These are phyloP conservation scores for Harrya chromipes DNA, from an alignment of 768 basidiomycete genomes.

Conservation along the genomic window DNA sequence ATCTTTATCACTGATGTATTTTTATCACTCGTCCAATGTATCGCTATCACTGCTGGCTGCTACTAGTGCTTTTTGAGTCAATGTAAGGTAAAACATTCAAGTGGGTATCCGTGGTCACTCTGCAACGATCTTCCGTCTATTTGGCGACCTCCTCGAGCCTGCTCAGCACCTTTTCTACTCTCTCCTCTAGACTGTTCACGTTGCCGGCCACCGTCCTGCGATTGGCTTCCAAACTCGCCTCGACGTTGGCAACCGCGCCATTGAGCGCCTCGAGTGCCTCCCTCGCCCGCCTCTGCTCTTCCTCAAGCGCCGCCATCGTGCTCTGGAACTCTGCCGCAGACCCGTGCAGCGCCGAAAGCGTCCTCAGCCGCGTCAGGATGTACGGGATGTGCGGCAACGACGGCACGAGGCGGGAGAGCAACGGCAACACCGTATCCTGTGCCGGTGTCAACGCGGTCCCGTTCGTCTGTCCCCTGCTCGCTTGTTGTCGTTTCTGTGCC, in stretches of 20 bases:
- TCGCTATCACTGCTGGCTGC: too few species aligned
- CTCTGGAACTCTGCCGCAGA: conserved; percentile 76
- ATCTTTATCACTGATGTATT: not conserved
- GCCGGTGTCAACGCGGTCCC: conserved; percentile 28
- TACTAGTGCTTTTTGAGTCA: too few species aligned
- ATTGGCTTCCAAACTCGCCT: conserved; percentile 75
- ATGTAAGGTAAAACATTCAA: too few species aligned
- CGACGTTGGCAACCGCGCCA: conserved; percentile 66
- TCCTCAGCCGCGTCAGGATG: conserved; percentile 83
- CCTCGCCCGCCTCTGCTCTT: conserved; percentile 63
- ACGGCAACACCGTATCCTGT: conserved; percentile 63
- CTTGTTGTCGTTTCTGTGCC: conserved; percentile 22
- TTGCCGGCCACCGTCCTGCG: conserved; percentile 68
- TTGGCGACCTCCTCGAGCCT: conserved; percentile 39
- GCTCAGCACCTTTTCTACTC: conserved; percentile 46
- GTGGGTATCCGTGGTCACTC: too few species aligned
- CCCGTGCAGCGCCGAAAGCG: conserved; percentile 76
- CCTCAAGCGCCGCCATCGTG: conserved; percentile 63
- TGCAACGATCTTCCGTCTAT: not conserved
- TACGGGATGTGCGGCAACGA: conserved; percentile 83
- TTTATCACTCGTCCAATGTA: not conserved
- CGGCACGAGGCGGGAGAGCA: conserved; percentile 68
- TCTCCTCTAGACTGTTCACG: conserved; percentile 63
- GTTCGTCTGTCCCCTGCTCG: conserved; percentile 1
- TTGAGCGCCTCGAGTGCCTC: conserved; percentile 66